Conservation (phyloP, 768 basidiomycete genomes). For the Lyophyllum atratum region DNA sequence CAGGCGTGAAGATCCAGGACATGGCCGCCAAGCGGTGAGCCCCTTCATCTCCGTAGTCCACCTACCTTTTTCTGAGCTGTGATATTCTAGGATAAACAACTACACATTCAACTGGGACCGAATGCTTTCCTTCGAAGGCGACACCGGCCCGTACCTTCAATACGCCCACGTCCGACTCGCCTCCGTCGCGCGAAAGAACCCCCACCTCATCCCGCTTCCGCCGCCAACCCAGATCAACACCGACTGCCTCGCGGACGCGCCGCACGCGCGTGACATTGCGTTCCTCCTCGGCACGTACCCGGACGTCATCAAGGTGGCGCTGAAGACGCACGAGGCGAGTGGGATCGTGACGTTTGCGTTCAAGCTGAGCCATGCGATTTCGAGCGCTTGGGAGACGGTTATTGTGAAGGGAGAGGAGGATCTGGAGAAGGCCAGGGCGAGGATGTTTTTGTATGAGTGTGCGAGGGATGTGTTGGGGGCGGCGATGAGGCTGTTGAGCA, state of each 20-base stretch:
- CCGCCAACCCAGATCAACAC: constrained; percentile 68
- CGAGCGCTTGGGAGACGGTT: constrained; percentile 89
- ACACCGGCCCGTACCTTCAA: constrained; percentile 94
- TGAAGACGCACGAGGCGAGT: constrained; percentile 86
- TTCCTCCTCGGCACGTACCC: constrained; percentile 91
- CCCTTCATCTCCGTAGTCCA: constrained; percentile 5
- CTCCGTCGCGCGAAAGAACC: constrained; percentile 91
- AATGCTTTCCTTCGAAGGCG: constrained; percentile 95
- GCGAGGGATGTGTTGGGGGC: constrained; percentile 89
- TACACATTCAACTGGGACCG: constrained; percentile 94
- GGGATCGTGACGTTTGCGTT: constrained; percentile 92
- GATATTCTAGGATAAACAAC: constrained; percentile 76
- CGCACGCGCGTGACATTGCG: constrained; percentile 80
- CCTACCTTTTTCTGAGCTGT: neutral
- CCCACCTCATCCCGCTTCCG: constrained; percentile 79
- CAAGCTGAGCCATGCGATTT: constrained; percentile 84
- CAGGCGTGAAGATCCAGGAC: constrained; percentile 97
- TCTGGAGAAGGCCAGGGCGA: constrained; percentile 73
- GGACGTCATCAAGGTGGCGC: constrained; percentile 83
- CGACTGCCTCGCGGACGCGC: constrained; percentile 62
- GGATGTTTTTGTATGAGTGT: constrained; percentile 86
- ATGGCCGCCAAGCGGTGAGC: constrained; percentile 89
- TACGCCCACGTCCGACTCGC: constrained; percentile 94
- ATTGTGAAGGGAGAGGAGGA: constrained; percentile 85
- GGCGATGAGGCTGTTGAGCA: constrained; percentile 85